These are phyloP conservation scores for Trifolium repens DNA, from an alignment of 306 rosid species.

Conservation along the genomic window DNA sequence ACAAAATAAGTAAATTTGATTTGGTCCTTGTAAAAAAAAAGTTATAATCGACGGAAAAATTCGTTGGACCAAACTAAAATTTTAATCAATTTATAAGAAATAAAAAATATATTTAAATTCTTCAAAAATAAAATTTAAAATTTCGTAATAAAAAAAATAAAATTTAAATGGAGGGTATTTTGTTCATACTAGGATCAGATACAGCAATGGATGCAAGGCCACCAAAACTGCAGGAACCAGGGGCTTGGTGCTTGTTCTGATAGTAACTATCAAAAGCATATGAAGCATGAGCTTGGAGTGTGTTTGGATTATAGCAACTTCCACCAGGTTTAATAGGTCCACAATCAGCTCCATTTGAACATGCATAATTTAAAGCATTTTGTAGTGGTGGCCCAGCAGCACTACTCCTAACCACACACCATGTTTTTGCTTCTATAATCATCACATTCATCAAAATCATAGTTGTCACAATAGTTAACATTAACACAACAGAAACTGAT, in stretches of 20 bases:
- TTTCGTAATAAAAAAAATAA: not conserved
- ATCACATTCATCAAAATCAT: not conserved
- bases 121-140: not conserved
- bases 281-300: slow-evolving; percentile 73
- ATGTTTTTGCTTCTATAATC: slow-evolving; percentile 36
- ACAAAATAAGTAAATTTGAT: too few species aligned
- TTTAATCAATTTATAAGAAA: not conserved
- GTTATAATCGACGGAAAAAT: too few species aligned
- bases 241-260: slow-evolving; percentile 51
- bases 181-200: slow-evolving; percentile 57
- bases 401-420: slow-evolving; percentile 77
- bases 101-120: not conserved
- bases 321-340: slow-evolving; percentile 55
- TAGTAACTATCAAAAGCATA: slow-evolving; percentile 78
- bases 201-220: slow-evolving; percentile 67
- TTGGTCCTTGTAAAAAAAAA: too few species aligned
- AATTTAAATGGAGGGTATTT: not conserved
- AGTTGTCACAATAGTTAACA: not conserved
- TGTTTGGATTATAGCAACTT: slow-evolving; percentile 61
- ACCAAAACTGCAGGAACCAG: slow-evolving; percentile 66
- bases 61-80: too few species aligned
- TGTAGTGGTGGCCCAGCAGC: slow-evolving; percentile 53
- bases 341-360: slow-evolving; percentile 71
- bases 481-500: not conserved
- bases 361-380: slow-evolving; percentile 67